Evolutionary conservation across 495 filamentous ascomycete species (phyloP).

Genomic region (Penicillium taxi): DNA sequence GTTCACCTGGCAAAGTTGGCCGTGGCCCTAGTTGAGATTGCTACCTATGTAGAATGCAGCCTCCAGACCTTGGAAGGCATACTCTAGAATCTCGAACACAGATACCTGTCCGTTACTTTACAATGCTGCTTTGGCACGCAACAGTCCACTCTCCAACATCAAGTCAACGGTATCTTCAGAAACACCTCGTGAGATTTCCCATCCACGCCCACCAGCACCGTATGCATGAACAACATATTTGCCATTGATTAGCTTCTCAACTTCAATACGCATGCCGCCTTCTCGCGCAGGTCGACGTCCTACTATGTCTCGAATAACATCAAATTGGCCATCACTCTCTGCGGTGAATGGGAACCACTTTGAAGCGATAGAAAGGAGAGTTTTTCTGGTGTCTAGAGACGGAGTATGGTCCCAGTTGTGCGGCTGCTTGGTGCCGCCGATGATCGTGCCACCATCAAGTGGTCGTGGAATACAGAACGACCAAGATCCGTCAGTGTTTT

Average conservation of each 20-base stretch:
- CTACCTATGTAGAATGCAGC: no score
- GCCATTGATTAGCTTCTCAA: conserved; percentile 22
- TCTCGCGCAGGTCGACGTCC: conserved; percentile 37
- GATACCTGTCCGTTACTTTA: no score
- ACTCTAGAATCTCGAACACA: no score
- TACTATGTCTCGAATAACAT: conserved; percentile 41
- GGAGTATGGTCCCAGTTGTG: conserved; percentile 48
- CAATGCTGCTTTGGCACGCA: conserved; percentile 22
- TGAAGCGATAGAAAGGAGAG: conserved; percentile 36
- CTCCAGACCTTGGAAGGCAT: no score
- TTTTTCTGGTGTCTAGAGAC: conserved; percentile 35
- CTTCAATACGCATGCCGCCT: conserved; percentile 37
- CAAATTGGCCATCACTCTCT: conserved; percentile 31
- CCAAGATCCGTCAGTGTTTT: conserved; percentile 52
- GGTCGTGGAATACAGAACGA: conserved; percentile 54
- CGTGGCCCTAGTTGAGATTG: no score
- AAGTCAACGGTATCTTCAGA: conserved; percentile 30
- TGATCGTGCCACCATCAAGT: conserved; percentile 51
- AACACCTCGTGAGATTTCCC: conserved; percentile 37
- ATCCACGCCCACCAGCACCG: conserved; percentile 55
- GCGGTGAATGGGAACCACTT: conserved; percentile 39
- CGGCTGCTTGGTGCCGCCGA: conserved; percentile 56
- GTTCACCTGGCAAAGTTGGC: no score
- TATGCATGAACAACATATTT: conserved; percentile 52
- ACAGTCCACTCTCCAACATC: conserved; percentile 25